Evolutionary conservation across 2,329 filamentous ascomycete genomes (phyloP).

Genomic region (Aschersonia sp.): DNA sequence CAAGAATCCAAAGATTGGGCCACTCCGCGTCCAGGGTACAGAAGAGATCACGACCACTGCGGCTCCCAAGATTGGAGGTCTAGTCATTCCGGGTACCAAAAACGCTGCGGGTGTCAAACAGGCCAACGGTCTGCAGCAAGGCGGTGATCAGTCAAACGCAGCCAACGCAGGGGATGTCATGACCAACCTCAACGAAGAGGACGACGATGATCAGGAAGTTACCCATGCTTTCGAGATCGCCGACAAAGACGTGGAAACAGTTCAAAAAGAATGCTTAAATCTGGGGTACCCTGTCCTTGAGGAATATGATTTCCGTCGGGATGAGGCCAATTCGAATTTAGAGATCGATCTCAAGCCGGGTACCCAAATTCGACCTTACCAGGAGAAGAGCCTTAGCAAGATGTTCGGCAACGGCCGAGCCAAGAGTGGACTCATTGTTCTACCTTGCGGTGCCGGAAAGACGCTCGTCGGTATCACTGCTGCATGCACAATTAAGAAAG

Average conservation of each 20-base stretch:
- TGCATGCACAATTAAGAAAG: conserved; percentile 95
- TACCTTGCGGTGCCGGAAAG: conserved; percentile 94
- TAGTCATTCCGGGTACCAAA: conserved; percentile 90
- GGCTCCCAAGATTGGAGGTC: conserved; percentile 71
- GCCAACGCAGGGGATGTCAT: conserved; percentile 54
- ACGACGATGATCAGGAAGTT: conserved; percentile 75
- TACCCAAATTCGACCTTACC: conserved; percentile 84
- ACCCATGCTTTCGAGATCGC: conserved; percentile 90
- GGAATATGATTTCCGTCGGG: conserved; percentile 94
- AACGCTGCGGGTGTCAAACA: conserved; percentile 82
- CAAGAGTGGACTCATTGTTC: conserved; percentile 91
- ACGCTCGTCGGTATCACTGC: conserved; percentile 97
- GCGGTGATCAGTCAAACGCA: conserved; percentile 24
- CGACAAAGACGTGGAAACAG: conserved; percentile 66
- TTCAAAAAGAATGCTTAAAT: conserved; percentile 79
- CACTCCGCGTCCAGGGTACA: conserved; percentile 58
- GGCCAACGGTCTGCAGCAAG: conserved; percentile 29
- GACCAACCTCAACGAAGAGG: conserved; percentile 63
- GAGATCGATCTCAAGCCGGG: conserved; percentile 86
- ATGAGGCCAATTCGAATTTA: conserved; percentile 74
- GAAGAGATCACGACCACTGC: conserved; percentile 63
- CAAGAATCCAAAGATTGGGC: conserved; percentile 68
- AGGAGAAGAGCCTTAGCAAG: conserved; percentile 94
- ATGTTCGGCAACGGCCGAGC: conserved; percentile 99
- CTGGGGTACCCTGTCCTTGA: conserved; percentile 81